Conservation (phyloP, 805 yeast species). For the Kuraishia cidri region DNA sequence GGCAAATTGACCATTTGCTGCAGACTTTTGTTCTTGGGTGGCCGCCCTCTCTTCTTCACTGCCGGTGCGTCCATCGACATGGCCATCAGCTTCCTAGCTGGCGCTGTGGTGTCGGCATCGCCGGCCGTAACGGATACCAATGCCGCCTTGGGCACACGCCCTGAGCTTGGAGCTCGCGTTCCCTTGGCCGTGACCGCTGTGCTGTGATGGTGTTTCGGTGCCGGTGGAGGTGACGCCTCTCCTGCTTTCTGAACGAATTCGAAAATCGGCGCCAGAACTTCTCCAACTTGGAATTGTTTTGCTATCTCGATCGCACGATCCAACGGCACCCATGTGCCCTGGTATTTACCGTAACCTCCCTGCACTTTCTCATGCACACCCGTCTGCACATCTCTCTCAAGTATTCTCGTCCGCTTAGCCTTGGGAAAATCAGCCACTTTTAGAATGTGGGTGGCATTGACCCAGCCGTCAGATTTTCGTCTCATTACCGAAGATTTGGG, state of each 20-base stretch:
- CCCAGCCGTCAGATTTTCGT: slow-evolving; percentile 71
- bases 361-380: slow-evolving; percentile 90
- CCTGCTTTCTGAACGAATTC: slow-evolving; percentile 48
- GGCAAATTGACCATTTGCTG: slow-evolving; percentile 1
- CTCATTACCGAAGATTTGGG: slow-evolving; percentile 73
- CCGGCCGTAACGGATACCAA: not conserved
- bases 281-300: slow-evolving; percentile 52
- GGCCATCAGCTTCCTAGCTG: slow-evolving; percentile 14
- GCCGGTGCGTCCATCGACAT: slow-evolving; percentile 6
- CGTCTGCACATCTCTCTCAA: slow-evolving; percentile 88
- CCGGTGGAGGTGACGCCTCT: slow-evolving; percentile 43
- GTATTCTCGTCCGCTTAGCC: slow-evolving; percentile 85
- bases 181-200: no score
- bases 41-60: slow-evolving; percentile 20
- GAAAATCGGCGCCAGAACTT: slow-evolving; percentile 55
- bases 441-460: slow-evolving; percentile 90
- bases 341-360: slow-evolving; percentile 96
- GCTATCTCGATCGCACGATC: slow-evolving; percentile 66
- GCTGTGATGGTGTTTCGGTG: slow-evolving; percentile 62
- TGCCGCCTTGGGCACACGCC: slow-evolving; percentile 11
- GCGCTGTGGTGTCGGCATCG: slow-evolving; percentile 7
- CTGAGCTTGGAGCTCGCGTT: slow-evolving; percentile 23
- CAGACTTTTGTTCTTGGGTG: slow-evolving; percentile 14
- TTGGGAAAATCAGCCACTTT: slow-evolving; percentile 93
- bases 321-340: slow-evolving; percentile 94